Evolutionary conservation across 176 grass and related monocot species (phyloP).

Genomic region (Dactylis glomerata): DNA sequence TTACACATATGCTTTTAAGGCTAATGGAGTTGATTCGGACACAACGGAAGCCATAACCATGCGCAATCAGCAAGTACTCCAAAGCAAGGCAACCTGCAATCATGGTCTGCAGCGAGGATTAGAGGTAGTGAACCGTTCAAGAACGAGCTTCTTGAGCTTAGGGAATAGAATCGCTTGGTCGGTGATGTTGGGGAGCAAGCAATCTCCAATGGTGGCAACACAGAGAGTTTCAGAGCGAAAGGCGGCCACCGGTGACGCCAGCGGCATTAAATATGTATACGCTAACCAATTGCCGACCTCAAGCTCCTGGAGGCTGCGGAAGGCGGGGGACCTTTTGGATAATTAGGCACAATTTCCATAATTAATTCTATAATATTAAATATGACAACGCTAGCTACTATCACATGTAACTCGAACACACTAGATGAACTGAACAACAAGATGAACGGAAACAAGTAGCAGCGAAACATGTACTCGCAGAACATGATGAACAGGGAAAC

Average conservation of each 20-base stretch:
- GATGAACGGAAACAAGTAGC: too few relatives aligned
- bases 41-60: neutral
- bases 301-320: neutral
- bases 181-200: neutral
- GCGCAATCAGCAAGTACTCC: neutral
- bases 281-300: neutral
- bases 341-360: too few relatives aligned
- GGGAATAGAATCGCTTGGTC: neutral
- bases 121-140: neutral
- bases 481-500: too few relatives aligned
- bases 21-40: neutral
- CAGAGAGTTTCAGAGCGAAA: neutral
- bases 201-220: neutral
- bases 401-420: too few relatives aligned
- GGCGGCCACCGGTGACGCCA: neutral
- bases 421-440: too few relatives aligned
- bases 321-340: neutral
- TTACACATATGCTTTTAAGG: neutral
- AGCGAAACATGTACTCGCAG: too few relatives aligned
- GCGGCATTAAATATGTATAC: too few relatives aligned
- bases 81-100: neutral
- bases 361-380: too few relatives aligned
- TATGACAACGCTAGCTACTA: too few relatives aligned
- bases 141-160: neutral
- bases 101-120: neutral